Evolutionary conservation across 495 filamentous ascomycete species (phyloP), one percentile per base, ranked within the genome.

Genomic region (Jackrogersella multiformis): DNA sequence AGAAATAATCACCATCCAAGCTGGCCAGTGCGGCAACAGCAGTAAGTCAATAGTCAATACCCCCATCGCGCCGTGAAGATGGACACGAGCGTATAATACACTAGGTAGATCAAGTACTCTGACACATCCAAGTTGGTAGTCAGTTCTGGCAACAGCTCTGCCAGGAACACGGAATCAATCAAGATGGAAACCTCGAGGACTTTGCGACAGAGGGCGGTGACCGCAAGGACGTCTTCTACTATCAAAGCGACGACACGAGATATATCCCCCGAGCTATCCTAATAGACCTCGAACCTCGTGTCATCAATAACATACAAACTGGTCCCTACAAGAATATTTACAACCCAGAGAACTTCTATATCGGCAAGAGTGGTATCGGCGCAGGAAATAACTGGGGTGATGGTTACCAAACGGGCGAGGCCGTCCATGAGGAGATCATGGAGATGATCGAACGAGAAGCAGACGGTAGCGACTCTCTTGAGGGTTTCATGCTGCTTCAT

Each of bases 361-460:
- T 97, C 30, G 92, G 93, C 67, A 92, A 94, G 76, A 89, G 92
- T 75, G 95, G 96, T 45, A 87, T 89, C 41, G 95, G 95, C 28
- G 95, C 96, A 4, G 95, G 93, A 56, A 99, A 99, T 76, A 98
- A 97, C 76, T 99, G 95, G 95, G 95, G 92, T 60, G 89, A 94
- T 67, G 95, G 95, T 15, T 98, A 98, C 79, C 86, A 92, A 41
- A 89, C 90, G n/a, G 95, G 93, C 63, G 93, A 97, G 74, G 81
- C 81, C 26, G 93, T 99, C 16, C 92, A 97, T 66, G 95, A 99
- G 73, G 95, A 98, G 76, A 92, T 99, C 56, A 91, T 98, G 83
- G 95, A 99, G 76, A 99, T 99, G 94, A 97, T 99, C 69, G 96
- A 99, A 77, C 90, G 95, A 57, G 95, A 99, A 77, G 95, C 95